Evolutionary conservation across 2,329 filamentous ascomycete genomes (phyloP), one percentile per base, ranked within the genome.

Genomic region (Fusarium luffae): DNA sequence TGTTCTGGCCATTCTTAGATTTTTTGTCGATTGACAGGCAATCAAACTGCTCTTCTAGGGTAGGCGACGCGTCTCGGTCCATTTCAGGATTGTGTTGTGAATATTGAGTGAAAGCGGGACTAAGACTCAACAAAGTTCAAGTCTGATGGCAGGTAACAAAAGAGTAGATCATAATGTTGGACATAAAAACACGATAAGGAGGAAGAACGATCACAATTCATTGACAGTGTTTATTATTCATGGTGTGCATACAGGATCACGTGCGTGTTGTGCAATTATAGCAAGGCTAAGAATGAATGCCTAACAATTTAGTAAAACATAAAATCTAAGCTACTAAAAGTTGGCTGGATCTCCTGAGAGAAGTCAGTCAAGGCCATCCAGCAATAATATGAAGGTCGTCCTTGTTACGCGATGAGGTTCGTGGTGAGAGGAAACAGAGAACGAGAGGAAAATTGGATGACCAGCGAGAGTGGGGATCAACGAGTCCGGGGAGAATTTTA

Each of bases 321-420:
- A 3, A 43, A 4, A 23, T 23, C 9, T 4, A 23, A 21, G 41
- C 10, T 16, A 44, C 16, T 18, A 4, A 5, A 5, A 25, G 9
- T 5, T 25, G 7, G 4, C 5, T 1, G 5, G 18, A 4, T 11
- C 4, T 18, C 21, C 0, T 5, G 9, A 44, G 4, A 18, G 5
- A 43, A 16, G 42, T 44, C 6, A 23, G 12, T 9, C 16, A 25
- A 25, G 21, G 16, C 25, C 4, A 18, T 44, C 14, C 0, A 44
- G 16, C 21, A 23, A 44, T 7, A 18, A 18, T 2, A 44, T 12
- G 0, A 25, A 7, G 21, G 14, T 25, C 4, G 21, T 44, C 21
- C 14, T 44, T 5, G 5, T 25, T 44, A 25, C 14, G 21, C 11
- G 19, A 42, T 5, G 41, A 23, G 14, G 19, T 23, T 43, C 14